Evolutionary conservation across 2,329 filamentous ascomycete species (phyloP), one percentile per base, ranked within the genome.

Genomic region (Penicillium freii): DNA sequence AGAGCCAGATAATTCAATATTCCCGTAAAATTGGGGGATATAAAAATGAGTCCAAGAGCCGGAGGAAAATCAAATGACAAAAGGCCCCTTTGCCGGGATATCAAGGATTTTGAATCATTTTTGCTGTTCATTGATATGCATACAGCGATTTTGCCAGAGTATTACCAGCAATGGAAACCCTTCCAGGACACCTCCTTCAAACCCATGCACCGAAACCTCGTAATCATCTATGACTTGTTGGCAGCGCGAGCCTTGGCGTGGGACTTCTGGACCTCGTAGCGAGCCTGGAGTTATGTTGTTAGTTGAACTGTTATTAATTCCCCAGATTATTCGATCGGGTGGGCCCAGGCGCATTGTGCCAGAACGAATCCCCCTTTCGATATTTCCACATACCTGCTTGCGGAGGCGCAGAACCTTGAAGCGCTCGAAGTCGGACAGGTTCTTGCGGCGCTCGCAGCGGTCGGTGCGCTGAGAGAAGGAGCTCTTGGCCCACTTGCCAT

Each of bases 321-420:
- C n/a, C 21, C 53, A 23, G 17, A 55, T 27, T 39, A 53, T 47
- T 34, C 9, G 23, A 34, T 40, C 42, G 17, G 49, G 21, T 52
- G 27, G 43, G 29, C 23, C 36, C 11, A 42, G 49, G 42, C 54
- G 49, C 54, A 57, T 47, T 7, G 25, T 21, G 45, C 54, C 34
- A 27, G 8, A n/a, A 29, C 48, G 17, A 21, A 56, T 31, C 27
- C 21, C 39, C 33, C 13, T 8, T 36, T 25, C 21, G 5, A 39
- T 59, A 39, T 61, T 47, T 49, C 59, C 54, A 82, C 84, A 69
- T 77, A 92, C 91, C 89, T 97, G 92, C 88, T 99, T 99, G 89
- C 93, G 95, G 82, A 97, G 85, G 81, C 93, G 89, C 87, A 97
- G 85, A 74, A 97, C 94, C 90, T 99, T 97, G 91, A 97, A 99